phyloP scores from a whole-genome alignment of 208 protist species.

The Herpetomonas samuelpessoai region DNA sequence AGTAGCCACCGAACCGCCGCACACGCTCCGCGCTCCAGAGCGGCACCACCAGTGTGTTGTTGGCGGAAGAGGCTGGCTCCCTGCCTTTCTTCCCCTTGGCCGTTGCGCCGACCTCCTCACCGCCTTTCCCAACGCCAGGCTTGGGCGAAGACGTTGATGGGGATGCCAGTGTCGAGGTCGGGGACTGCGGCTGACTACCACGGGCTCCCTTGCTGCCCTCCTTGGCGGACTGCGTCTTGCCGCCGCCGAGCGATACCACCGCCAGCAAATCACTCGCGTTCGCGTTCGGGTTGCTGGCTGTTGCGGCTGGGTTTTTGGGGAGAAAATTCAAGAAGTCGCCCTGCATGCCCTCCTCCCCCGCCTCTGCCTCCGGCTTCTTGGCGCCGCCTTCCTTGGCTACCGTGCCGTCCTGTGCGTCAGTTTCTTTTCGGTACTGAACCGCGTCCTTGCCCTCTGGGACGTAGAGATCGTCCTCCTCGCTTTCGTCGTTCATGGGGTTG shows the following conservation, averaged over 20 bases:
- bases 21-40: conserved; percentile 34
- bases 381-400: background rate
- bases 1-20: conserved; percentile 52
- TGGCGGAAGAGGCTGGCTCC: too few relatives aligned
- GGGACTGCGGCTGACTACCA: background rate
- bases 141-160: too few relatives aligned
- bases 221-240: background rate
- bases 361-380: background rate
- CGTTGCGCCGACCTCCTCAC: background rate
- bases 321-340: conserved; percentile 61
- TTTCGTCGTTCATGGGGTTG: background rate
- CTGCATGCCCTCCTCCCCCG: conserved; percentile 26
- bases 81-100: background rate
- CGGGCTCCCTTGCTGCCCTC: background rate
- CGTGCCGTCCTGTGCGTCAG: background rate
- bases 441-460: conserved; percentile 24
- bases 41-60: conserved; percentile 20
- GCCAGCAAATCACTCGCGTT: conserved; percentile 30
- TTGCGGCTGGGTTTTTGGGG: background rate
- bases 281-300: background rate
- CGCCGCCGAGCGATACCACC: conserved; percentile 16
- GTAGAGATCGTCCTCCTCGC: conserved; percentile 36
- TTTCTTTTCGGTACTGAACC: conserved; percentile 14
- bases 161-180: conserved; percentile 1
- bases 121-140: too few relatives aligned